Evolutionary conservation across 2,329 filamentous ascomycete species (phyloP), one percentile per base, ranked within the genome.

Genomic region (Didymella lethalis): DNA sequence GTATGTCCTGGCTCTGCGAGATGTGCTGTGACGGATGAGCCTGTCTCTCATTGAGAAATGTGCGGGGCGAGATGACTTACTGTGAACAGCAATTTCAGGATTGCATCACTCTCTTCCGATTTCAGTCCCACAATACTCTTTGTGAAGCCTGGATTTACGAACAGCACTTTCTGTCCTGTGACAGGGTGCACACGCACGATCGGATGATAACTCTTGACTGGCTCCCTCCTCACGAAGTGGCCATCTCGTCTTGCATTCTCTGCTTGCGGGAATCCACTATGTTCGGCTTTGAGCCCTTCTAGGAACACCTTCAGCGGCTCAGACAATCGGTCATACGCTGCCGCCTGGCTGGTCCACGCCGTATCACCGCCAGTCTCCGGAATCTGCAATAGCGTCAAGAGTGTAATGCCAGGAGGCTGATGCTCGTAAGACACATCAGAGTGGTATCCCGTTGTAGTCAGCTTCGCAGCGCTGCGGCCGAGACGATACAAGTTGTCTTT

Each of bases 1-100:
- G 90, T 71, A 91, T 85, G 69, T 92, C 89, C 46, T 87, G 85
- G 32, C 88, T 88, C 25, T 84, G 81, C 0, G 87, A 86, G 54
- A 92, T 86, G 67, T 36, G 32, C 32, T 36, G 4, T 36, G 14
- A 36, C 16, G 32, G 16, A 36, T 18, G 2, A 36, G 32, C 16
- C 31, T 29, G 28, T 32, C 31, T 32, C 2, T 32, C 8, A 14
- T 32, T 8, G 10, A 32, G 11, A 32, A 2, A 12, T 32, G 4
- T 32, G 31, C 8, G 12, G 31, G 10, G 11, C 31, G 4, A 14
- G 10, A 32, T 14, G 1, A 32, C 32, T 36, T 3, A 36, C 32
- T 8, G 32, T 36, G 6, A 36, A 36, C 32, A 36, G 32, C 32
- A 36, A 8, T 7, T 36, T 36, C 32, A 36, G 6, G 5, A 36